Conservation (phyloP, 129 eudicot genomes). For the Cynara cardunculus region DNA sequence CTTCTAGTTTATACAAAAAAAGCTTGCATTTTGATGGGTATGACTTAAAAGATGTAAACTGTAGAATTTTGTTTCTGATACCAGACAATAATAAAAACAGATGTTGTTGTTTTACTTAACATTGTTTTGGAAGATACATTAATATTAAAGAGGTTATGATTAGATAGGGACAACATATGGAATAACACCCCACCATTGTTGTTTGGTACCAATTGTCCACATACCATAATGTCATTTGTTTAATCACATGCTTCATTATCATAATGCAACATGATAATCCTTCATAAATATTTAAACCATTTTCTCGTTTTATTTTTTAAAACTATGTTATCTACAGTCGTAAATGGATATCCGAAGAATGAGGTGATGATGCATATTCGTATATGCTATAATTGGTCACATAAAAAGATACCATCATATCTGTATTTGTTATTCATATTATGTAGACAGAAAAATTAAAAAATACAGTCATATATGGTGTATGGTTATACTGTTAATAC, state of each 20-base stretch:
- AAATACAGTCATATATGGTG: too few species aligned
- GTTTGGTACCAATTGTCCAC: conserved; percentile 21
- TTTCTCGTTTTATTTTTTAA: neutral
- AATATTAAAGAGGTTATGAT: conserved; percentile 8
- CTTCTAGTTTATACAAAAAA: too few species aligned
- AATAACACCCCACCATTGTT: conserved; percentile 7
- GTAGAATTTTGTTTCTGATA: neutral
- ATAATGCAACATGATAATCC: conserved; percentile 15
- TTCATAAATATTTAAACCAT: neutral
- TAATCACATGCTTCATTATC: conserved; percentile 22
- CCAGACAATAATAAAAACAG: neutral
- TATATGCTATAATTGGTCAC: neutral
- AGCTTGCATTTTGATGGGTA: neutral
- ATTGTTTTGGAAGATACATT: neutral
- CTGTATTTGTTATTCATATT: too few species aligned
- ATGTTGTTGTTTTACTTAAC: neutral
- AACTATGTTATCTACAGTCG: neutral
- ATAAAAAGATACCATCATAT: neutral
- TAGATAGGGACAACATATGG: conserved; percentile 5
- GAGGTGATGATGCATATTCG: neutral
- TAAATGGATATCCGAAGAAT: neutral
- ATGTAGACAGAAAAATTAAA: neutral
- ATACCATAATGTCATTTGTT: conserved; percentile 18
- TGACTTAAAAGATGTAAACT: too few species aligned
- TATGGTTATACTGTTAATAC: too few species aligned